Evolutionary conservation across 169 alveolate species (phyloP), one percentile per base, ranked within the genome.

Genomic region (Babesia ovis): DNA sequence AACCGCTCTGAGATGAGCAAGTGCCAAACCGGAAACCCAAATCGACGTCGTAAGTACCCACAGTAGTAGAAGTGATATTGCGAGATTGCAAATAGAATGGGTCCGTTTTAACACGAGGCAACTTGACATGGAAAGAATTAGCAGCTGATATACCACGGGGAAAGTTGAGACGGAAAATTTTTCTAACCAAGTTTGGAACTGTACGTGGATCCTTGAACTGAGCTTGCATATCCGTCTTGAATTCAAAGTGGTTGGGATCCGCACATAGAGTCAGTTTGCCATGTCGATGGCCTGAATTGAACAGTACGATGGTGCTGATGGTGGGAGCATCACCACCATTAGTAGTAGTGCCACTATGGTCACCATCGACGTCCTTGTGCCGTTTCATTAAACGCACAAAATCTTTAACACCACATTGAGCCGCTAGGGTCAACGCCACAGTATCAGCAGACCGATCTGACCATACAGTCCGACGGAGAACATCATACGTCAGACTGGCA

Each of bases 401-500:
- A 31, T 64, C 74, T 4, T 25, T n/a, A 1, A 37, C 48, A 2
- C 62, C 39, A 61, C 51, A 64, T 8, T 50, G 27, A 11, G 62
- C 59, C 37, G 74, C 45, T 32, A 64, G 12, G 5, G 59, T 48
- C 0, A 46, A 1, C 22, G 37, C 74, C 53, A 45, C 37, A 8
- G 74, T 48, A 56, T 64, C 53, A n/a, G 61, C 74, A 11, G 74
- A 31, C 8, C 61, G 46, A 22, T 64, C 74, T 25, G 45, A 16
- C 74, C 74, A 64, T 5, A 64, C 8, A 9, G 62, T 43, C 34
- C 22, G 41, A 9, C 61, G 20, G 23, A 64, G 22, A 6, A 61
- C 4, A 22, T 64, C 37, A 39, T 48, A 64, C 29, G 74, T 64
- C 54, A 64, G 25, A 42, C 61, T 64, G 20, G 61, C 61, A 31